These are phyloP conservation scores for Cytidiella melzeri DNA, from an alignment of 768 basidiomycete species.

Conservation along the genomic window DNA sequence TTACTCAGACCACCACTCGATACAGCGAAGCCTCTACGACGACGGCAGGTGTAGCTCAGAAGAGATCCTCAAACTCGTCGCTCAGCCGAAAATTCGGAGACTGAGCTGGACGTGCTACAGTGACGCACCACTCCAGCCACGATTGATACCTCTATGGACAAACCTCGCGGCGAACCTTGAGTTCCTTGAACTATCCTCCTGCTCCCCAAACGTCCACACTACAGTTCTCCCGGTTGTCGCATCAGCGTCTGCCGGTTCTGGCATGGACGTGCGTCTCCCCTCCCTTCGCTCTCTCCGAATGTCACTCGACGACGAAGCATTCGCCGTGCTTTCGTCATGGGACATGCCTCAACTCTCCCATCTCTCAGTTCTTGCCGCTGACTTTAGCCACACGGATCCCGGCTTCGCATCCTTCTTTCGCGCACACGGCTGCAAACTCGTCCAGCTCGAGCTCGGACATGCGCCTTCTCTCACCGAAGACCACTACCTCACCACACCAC, in stretches of 20 bases:
- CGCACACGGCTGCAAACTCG: conserved; percentile 54
- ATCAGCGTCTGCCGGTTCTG: not conserved
- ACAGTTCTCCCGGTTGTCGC: not conserved
- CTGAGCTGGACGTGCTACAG: conserved; percentile 73
- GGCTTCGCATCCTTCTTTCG: conserved; percentile 65
- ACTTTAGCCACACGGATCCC: conserved; percentile 61
- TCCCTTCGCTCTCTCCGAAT: conserved; percentile 63
- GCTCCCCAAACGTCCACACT: conserved; percentile 31
- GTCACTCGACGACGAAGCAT: conserved; percentile 66
- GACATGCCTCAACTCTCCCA: conserved; percentile 55
- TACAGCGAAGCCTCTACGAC: conserved; percentile 48
- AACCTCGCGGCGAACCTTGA: conserved; percentile 50
- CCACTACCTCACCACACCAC: conserved; percentile 49
- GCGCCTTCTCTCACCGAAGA: conserved; percentile 62
- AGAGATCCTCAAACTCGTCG: conserved; percentile 54
- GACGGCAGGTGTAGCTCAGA: conserved; percentile 45
- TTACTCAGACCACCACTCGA: conserved; percentile 59
- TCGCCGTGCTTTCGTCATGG: conserved; percentile 61
- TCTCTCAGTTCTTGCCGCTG: conserved; percentile 62
- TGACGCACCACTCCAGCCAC: conserved; percentile 49
- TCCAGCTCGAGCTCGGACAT: conserved; percentile 69
- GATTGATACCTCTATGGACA: conserved; percentile 47
- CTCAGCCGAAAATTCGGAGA: conserved; percentile 48
- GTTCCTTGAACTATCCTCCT: conserved; percentile 63
- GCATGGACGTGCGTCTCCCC: conserved; percentile 43